A percentile compares a stretch with the other conserved stretches of the same genome.
phyloP scores from a whole-genome alignment of 495 filamentous ascomycete species.

The Melanomma pulvis-pyrius region DNA sequence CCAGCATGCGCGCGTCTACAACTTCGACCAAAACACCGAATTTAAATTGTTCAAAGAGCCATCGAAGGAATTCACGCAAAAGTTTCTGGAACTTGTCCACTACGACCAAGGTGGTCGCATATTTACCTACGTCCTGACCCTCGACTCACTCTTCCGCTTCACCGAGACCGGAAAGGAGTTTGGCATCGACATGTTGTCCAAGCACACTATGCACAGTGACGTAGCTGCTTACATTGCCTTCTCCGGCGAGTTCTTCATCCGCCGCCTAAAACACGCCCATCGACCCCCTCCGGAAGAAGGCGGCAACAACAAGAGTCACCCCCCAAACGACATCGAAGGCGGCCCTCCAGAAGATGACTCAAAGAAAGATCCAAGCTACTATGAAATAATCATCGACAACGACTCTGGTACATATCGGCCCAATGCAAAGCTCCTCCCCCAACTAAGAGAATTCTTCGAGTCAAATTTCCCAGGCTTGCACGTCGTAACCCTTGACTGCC shows the following conservation, averaged over 20 bases:
- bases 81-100: conserved; percentile 85
- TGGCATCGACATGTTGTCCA: conserved; percentile 85
- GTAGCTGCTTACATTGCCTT: conserved; percentile 88
- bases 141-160: conserved; percentile 84
- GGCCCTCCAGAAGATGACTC: conserved; percentile 48
- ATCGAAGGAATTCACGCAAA: conserved; percentile 66
- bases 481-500: conserved; percentile 69
- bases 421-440: conserved; percentile 69
- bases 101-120: conserved; percentile 82
- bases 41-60: conserved; percentile 59
- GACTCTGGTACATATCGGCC: conserved; percentile 93
- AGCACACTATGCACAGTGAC: conserved; percentile 95
- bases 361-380: conserved; percentile 63
- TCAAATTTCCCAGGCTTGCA: conserved; percentile 73
- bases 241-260: conserved; percentile 89
- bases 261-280: conserved; percentile 56
- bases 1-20: conserved; percentile 86
- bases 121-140: conserved; percentile 88
- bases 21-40: conserved; percentile 73
- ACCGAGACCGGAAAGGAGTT: conserved; percentile 96
- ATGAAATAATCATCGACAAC: conserved; percentile 92
- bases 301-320: conserved; percentile 29
- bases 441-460: conserved; percentile 68
- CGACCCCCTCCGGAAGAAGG: conserved; percentile 33
- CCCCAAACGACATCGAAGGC: conserved; percentile 48